These are phyloP conservation scores for Solanum pinnatisectum DNA, from an alignment of 257 asterid species.

Conservation along the genomic window DNA sequence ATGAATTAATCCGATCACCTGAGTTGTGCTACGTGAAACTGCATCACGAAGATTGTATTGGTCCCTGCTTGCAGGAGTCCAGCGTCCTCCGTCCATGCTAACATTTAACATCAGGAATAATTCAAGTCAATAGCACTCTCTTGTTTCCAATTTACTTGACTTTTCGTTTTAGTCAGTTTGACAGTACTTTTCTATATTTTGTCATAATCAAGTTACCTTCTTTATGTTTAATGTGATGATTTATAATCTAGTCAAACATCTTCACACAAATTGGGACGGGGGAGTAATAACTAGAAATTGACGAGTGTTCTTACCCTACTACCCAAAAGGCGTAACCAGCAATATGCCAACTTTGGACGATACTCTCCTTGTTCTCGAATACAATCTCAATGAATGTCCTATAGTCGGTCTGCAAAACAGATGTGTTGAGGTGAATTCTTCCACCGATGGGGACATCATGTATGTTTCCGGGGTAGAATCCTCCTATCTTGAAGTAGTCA, in stretches of 20 bases:
- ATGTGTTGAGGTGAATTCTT: conserved; percentile 63
- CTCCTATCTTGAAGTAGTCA: conserved; percentile 14
- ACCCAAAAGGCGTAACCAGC: conserved; percentile 74
- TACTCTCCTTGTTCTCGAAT: conserved; percentile 55
- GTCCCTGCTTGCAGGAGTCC: conserved; percentile 42
- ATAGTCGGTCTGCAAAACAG: conserved; percentile 63
- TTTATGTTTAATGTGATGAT: background rate
- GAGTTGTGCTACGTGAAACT: conserved; percentile 52
- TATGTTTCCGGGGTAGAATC: background rate
- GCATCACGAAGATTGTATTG: conserved; percentile 61
- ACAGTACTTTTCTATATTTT: too few species aligned
- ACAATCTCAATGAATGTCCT: conserved; percentile 64
- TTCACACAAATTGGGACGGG: background rate
- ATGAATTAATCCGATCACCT: conserved; percentile 16
- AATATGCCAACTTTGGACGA: conserved; percentile 78
- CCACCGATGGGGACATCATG: conserved; percentile 56
- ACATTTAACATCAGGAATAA: background rate
- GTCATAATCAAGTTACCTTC: background rate
- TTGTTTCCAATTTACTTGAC: too few species aligned
- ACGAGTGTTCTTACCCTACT: conserved; percentile 55
- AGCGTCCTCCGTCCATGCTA: conserved; percentile 71
- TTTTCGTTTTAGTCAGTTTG: too few species aligned
- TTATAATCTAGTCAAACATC: background rate
- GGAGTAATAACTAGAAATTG: background rate
- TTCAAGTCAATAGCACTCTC: background rate